Evolutionary conservation across 352 stramenopile species (phyloP), one percentile per base, ranked within the genome.

Genomic region (Globisporangium paddicum): DNA sequence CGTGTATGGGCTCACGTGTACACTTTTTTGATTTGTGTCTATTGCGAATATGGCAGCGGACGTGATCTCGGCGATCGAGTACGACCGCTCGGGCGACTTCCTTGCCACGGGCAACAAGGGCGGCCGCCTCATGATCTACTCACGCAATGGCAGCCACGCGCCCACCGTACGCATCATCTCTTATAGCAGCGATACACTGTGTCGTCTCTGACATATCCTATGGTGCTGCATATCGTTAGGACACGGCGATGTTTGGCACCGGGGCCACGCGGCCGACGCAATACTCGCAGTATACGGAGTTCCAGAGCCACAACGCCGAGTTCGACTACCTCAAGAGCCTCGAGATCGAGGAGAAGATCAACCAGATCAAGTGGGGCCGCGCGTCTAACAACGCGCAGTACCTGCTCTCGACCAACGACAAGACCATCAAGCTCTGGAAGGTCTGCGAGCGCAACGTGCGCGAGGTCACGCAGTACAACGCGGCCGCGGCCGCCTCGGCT

Each of bases 301-400:
- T 95, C 62, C 92, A 98, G 75, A 98, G 90, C 68, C 96, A 99
- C 74, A 97, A 96, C 37, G 75, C 90, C n/a, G 96, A 98, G 70
- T 99, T 99, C 63, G 96, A 99, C 74, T 99, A 98, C 77, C 75
- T 99, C 42, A 98, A 98, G 69, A 98, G 87, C 60, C 79, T 98
- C 6, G 96, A 99, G 60, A 98, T 99, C 62, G 95, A 99, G 63
- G 95, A 98, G 66, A 98, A 98, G 62, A 98, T 99, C 68, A 98
- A 98, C 71, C 80, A 97, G 50, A 98, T 99, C 69, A 95, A 96
- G 64, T 99, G 93, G 89, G 97, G 90, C 60, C 73, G 78, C n/a
- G 69, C 79, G 9, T 86, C 78, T 41, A 95, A 91, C 67, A 90
- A 94, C 52, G 83, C 90, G n/a, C 74, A 96, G 46, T 98, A 96